Base-by-base conservation (phyloP, 345 rosid genomes). In the Aquilaria yunnanensis region DNA sequence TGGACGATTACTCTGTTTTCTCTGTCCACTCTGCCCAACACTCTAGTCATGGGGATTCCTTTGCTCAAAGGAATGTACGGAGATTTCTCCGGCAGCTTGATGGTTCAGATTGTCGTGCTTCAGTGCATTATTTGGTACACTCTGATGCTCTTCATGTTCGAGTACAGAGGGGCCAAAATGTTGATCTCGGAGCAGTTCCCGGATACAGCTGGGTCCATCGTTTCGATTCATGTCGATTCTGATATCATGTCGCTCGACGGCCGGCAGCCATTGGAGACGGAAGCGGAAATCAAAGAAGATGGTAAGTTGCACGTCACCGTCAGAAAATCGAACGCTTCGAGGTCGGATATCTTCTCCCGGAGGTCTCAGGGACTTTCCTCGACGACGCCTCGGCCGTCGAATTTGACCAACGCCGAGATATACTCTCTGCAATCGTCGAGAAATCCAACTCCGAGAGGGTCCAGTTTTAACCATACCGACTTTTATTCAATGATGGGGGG, bases 51-150 rank as follows among this genome's bases (percentile, higher is more conserved):
- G 90, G 94, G 94, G 12, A 87, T 87, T 14, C 94, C 94, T 31
- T 59, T 87, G 29, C 86, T 87, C 51, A 76, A 76, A 69, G 94
- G 94, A 12, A 87, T 87, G 94, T 87, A 87, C 41, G 94, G 94
- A 2, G 85, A 71, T 1, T 80, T 57, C 52, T 84, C 90, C 0
- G 94, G 90, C 0, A 87, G 85, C 61, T 74, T 87, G 43, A 87
- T 87, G 94, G 94, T 87, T 52, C 94, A 87, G 63, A 81, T 87
- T 14, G 94, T 87, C 9, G 94, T 87, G n/a, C 86, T 87, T 41
- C 94, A 87, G 52, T 87, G 88, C 61, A 84, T 87, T 50, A 84
- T 87, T 60, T 87, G 94, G 94, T 87, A 87, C 72, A 87, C 94
- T 23, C 59, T 87, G 72, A 87, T 87, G 88, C 80, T 87, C 12